Conservation (phyloP, 2,329 filamentous ascomycete genomes). For the Aspergillus nomiae region DNA sequence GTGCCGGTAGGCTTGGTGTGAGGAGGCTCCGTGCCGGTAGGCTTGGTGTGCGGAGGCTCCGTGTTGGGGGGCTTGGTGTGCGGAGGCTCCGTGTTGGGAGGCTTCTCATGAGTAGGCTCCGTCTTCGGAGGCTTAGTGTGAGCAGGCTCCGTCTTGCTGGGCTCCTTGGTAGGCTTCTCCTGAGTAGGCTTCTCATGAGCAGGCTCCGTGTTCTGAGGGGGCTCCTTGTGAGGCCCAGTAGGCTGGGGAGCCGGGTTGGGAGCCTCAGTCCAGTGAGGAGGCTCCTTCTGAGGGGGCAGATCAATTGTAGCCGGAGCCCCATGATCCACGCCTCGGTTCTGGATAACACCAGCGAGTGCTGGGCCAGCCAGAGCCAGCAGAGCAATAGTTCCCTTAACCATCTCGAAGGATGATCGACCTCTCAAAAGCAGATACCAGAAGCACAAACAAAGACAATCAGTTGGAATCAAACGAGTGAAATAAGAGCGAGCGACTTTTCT, state of each 20-base stretch:
- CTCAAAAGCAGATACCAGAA: slow-evolving; percentile 18
- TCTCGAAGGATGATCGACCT: slow-evolving; percentile 28
- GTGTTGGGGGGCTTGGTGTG: not conserved
- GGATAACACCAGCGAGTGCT: slow-evolving; percentile 37
- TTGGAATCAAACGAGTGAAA: slow-evolving; percentile 26
- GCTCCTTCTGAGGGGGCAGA: slow-evolving; percentile 1
- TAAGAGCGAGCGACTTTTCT: slow-evolving; percentile 23
- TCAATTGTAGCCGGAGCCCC: slow-evolving; percentile 18
- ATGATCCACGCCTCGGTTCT: slow-evolving; percentile 4
- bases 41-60: slow-evolving; percentile 1
- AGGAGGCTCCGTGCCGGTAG: not conserved
- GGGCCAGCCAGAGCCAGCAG: slow-evolving; percentile 39
- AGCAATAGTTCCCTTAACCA: slow-evolving; percentile 39
- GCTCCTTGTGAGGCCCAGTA: not conserved
- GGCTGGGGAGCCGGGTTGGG: not conserved
- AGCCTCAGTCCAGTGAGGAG: not conserved
- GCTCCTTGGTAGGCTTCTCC: not conserved
- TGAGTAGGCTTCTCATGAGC: not conserved
- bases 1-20: not conserved
- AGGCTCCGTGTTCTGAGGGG: not conserved
- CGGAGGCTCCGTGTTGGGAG: not conserved
- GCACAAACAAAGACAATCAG: slow-evolving; percentile 13
- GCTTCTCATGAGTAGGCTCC: not conserved
- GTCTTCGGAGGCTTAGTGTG: not conserved
- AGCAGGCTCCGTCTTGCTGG: not conserved